These are phyloP conservation scores for Fomitopsis palustris DNA, from an alignment of 1,284 basidiomycete species.

Conservation along the genomic window DNA sequence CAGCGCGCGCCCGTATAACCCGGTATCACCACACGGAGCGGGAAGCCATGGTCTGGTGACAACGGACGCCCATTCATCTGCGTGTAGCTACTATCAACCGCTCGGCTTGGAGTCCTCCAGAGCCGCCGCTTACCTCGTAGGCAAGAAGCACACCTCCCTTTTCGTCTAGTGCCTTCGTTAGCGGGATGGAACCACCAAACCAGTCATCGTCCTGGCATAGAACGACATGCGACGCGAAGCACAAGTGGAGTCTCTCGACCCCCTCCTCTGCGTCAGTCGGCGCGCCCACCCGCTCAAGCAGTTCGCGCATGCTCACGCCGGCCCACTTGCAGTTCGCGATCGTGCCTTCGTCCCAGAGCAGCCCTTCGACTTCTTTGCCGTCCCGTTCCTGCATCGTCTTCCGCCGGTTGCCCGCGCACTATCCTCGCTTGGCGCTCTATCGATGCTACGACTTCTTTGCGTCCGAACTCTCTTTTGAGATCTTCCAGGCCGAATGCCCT, in stretches of 20 bases:
- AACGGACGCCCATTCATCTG: conserved; percentile 68
- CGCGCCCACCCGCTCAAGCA: conserved; percentile 43
- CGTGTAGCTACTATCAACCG: neutral
- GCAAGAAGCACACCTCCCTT: conserved; percentile 54
- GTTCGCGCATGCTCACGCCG: conserved; percentile 51
- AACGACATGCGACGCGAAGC: conserved; percentile 60
- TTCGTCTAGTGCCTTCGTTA: conserved; percentile 44
- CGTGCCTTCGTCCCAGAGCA: conserved; percentile 61
- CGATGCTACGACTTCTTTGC: conserved; percentile 34
- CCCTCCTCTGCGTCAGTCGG: neutral
- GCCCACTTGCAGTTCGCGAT: conserved; percentile 62
- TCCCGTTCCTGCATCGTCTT: conserved; percentile 56
- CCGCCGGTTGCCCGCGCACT: conserved; percentile 70
- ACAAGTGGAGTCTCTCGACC: conserved; percentile 41
- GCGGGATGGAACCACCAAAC: conserved; percentile 59
- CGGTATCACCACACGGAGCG: conserved; percentile 67
- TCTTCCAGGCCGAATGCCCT: conserved; percentile 36
- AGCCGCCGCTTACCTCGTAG: conserved; percentile 43
- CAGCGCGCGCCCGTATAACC: conserved; percentile 72
- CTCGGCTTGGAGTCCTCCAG: too few species aligned
- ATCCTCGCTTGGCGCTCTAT: neutral
- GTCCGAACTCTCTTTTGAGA: conserved; percentile 40
- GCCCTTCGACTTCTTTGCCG: conserved; percentile 36
- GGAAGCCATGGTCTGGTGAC: conserved; percentile 63
- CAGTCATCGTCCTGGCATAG: conserved; percentile 57